A percentile compares a stretch with the other conserved stretches of the same genome.
Conservation (phyloP, 164 flowering plant genomes). For the Nymphaea colorata region DNA sequence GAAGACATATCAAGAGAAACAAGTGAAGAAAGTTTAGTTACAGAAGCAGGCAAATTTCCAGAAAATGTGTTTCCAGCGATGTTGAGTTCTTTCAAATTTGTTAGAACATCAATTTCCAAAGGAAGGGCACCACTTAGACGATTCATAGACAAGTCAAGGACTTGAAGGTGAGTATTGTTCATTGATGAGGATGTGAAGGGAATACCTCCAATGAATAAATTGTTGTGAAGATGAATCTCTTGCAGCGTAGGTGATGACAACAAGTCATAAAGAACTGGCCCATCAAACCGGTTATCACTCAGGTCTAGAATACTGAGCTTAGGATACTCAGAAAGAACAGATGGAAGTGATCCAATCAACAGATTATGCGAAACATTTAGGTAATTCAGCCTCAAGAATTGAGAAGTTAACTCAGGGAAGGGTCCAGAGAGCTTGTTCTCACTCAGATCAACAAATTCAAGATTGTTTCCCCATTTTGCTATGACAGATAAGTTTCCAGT, state of each 20-base stretch:
- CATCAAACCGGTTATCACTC: conserved; percentile 62
- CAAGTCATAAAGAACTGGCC: conserved; percentile 40
- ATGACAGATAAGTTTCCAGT: conserved; percentile 60
- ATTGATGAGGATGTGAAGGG: conserved; percentile 31
- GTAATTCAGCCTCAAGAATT: conserved; percentile 61
- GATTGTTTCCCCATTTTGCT: conserved; percentile 62
- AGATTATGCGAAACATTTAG: conserved; percentile 77
- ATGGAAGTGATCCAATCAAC: conserved; percentile 46
- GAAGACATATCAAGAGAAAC: conserved; percentile 59
- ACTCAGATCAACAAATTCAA: conserved; percentile 87
- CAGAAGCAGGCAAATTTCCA: conserved; percentile 69
- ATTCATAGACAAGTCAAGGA: conserved; percentile 82
- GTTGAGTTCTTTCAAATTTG: conserved; percentile 47
- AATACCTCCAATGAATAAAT: conserved; percentile 41
- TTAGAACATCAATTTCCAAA: conserved; percentile 44
- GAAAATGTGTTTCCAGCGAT: conserved; percentile 66
- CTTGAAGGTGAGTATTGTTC: conserved; percentile 29
- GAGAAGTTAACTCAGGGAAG: conserved; percentile 59
- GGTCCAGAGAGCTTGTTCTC: conserved; percentile 62
- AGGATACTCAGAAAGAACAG: conserved; percentile 43
- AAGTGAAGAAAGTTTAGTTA: conserved; percentile 38
- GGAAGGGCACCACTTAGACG: conserved; percentile 58
- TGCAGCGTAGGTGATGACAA: conserved; percentile 51
- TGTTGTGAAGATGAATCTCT: conserved; percentile 63
- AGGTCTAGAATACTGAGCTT: conserved; percentile 70